Evolutionary conservation across 2,329 filamentous ascomycete genomes (phyloP).

Genomic region (Iodosphaeria phyllophila): DNA sequence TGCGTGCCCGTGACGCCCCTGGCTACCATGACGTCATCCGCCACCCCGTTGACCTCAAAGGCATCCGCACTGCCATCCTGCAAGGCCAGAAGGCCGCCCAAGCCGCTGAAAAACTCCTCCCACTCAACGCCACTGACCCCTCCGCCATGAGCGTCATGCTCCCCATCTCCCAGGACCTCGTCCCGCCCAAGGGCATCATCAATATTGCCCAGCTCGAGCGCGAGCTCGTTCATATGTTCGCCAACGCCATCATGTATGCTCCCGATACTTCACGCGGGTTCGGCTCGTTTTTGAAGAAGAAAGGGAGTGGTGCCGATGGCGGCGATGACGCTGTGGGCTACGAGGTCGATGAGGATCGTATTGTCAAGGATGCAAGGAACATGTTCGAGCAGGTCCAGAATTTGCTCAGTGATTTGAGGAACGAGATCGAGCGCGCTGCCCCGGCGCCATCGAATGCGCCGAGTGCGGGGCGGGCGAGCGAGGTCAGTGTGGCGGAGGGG

Average conservation of each 20-base stretch:
- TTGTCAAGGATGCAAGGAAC: conserved; percentile 71
- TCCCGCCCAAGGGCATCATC: conserved; percentile 77
- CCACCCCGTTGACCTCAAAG: conserved; percentile 59
- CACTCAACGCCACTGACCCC: conserved; percentile 39
- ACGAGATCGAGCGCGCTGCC: conserved; percentile 36
- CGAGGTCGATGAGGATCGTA: conserved; percentile 61
- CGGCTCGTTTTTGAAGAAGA: conserved; percentile 35
- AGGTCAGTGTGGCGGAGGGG: too few relatives aligned
- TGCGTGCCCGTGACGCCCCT: conserved; percentile 58
- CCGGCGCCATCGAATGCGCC: too few relatives aligned
- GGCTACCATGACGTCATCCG: conserved; percentile 59
- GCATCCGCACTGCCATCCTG: conserved; percentile 56
- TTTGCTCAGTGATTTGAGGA: conserved; percentile 56
- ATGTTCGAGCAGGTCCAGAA: conserved; percentile 84
- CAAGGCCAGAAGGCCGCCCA: conserved; percentile 49
- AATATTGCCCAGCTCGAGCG: conserved; percentile 86
- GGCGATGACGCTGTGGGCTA: conserved; percentile 30
- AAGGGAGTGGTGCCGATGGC: conserved; percentile 12
- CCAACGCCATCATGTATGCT: conserved; percentile 98
- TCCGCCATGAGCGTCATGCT: conserved; percentile 40
- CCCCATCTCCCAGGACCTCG: conserved; percentile 54
- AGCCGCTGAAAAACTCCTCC: conserved; percentile 39
- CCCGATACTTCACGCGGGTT: conserved; percentile 58
- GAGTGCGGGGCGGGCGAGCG: too few relatives aligned
- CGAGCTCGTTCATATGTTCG: conserved; percentile 90